These are phyloP conservation scores for Monotropa hypopitys DNA, from an alignment of 179 eudicot species.

Conservation along the genomic window DNA sequence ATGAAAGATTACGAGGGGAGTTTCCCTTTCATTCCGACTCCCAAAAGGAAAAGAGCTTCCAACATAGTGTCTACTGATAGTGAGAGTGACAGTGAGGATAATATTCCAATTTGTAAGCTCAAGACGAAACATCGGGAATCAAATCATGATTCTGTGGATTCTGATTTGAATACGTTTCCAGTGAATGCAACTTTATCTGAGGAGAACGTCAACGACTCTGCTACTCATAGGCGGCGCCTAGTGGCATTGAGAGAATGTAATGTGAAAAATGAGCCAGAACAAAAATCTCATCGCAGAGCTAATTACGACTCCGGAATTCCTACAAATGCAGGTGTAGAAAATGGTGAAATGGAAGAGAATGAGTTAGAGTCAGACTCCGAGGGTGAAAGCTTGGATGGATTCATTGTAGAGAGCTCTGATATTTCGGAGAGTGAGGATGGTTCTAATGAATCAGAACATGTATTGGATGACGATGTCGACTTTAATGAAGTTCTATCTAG, in stretches of 20 bases:
- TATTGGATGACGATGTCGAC: conserved; percentile 25
- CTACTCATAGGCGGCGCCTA: conserved; percentile 20
- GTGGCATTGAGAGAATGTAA: conserved; percentile 17
- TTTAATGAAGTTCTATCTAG: conserved; percentile 33
- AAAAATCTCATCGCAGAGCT: conserved; percentile 3
- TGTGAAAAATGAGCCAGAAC: conserved; percentile 8
- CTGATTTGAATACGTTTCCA: neutral
- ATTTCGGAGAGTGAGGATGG: conserved; percentile 18
- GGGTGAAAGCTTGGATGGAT: conserved; percentile 39
- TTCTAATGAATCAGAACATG: conserved; percentile 23
- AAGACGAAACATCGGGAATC: conserved; percentile 14
- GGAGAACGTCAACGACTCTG: conserved; percentile 6
- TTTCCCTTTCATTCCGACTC: conserved; percentile 9
- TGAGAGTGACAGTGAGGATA: conserved; percentile 45
- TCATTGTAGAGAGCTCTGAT: conserved; percentile 45
- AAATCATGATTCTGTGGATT: conserved; percentile 6
- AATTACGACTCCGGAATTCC: neutral
- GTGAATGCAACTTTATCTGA: conserved; percentile 4
- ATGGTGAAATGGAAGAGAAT: conserved; percentile 18
- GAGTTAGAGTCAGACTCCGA: conserved; percentile 26
- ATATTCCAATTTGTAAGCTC: conserved; percentile 40
- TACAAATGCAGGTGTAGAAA: conserved; percentile 10
- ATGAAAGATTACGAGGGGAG: conserved; percentile 6
- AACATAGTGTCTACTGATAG: conserved; percentile 28
- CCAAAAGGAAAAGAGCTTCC: conserved; percentile 27